Conservation (phyloP, 768 basidiomycete genomes). For the Tulasnella sp. region DNA sequence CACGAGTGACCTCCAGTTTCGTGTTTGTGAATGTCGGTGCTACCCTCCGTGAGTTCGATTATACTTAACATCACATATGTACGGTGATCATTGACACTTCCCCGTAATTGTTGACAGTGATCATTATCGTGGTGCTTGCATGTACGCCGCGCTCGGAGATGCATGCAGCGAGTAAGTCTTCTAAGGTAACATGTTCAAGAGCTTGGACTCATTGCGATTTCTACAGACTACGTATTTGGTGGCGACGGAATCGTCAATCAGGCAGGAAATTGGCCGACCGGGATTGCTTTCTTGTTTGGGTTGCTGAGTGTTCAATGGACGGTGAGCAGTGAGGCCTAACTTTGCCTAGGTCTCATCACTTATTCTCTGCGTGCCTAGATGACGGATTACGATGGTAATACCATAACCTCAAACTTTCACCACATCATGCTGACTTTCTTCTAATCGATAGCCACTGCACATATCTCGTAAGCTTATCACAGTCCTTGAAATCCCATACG, state of each 20-base stretch:
- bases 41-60: conserved; percentile 43
- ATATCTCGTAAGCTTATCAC: conserved; percentile 52
- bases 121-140: conserved; percentile 74
- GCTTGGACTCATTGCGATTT: not conserved
- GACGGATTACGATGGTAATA: conserved; percentile 32
- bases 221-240: conserved; percentile 61
- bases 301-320: conserved; percentile 83
- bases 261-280: conserved; percentile 66
- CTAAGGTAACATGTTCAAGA: not conserved
- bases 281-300: conserved; percentile 76
- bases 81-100: not conserved
- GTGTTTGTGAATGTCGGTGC: conserved; percentile 84
- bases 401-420: conserved; percentile 28
- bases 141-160: conserved; percentile 63
- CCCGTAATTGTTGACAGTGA: conserved; percentile 37
- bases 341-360: not conserved
- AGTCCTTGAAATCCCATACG: not conserved
- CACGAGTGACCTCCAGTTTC: conserved; percentile 60
- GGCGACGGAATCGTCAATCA: conserved; percentile 62
- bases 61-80: not conserved
- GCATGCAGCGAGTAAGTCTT: conserved; percentile 46
- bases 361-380: conserved; percentile 34
- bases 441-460: conserved; percentile 32
- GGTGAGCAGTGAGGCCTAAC: conserved; percentile 30
- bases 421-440: conserved; percentile 31